Percentiles rank a stretch among this genome's conserved stretches.
Conservation (phyloP, 1,284 basidiomycete species). For the Testicularia cyperi region DNA sequence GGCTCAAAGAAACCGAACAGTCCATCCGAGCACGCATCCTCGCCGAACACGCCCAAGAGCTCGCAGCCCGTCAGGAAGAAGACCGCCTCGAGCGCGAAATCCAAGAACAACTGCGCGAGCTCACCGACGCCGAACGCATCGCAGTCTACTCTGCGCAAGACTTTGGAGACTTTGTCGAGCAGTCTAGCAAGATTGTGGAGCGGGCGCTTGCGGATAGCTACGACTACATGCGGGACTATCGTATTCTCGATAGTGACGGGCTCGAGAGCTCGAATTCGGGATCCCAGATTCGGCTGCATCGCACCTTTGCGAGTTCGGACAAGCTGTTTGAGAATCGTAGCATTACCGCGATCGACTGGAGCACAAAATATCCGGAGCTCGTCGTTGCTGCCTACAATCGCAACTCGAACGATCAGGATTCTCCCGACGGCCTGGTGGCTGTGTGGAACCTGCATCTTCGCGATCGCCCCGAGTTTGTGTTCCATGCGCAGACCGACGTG, state of each 20-base stretch:
- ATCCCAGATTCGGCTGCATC: slow-evolving; percentile 26
- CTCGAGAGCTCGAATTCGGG: slow-evolving; percentile 4
- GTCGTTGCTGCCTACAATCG: slow-evolving; percentile 95
- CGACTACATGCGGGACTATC: slow-evolving; percentile 95
- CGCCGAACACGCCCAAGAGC: slow-evolving; percentile 51
- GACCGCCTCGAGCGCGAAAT: slow-evolving; percentile 68
- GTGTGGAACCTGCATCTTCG: slow-evolving; percentile 96
- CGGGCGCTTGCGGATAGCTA: slow-evolving; percentile 93
- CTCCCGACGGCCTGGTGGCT: slow-evolving; percentile 88
- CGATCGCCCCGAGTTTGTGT: slow-evolving; percentile 93
- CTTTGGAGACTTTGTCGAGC: slow-evolving; percentile 89
- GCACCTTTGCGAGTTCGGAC: slow-evolving; percentile 42
- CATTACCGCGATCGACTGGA: slow-evolving; percentile 96
- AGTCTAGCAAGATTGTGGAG: slow-evolving; percentile 91
- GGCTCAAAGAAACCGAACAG: slow-evolving; percentile 16
- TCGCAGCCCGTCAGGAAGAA: slow-evolving; percentile 63
- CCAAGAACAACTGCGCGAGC: slow-evolving; percentile 80
- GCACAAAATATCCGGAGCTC: slow-evolving; percentile 95
- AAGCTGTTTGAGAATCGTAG: slow-evolving; percentile 71
- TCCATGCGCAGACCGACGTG: slow-evolving; percentile 96
- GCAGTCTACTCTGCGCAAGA: slow-evolving; percentile 81
- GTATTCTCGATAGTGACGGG: slow-evolving; percentile 69
- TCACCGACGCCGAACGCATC: slow-evolving; percentile 78
- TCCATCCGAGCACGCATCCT: slow-evolving; percentile 26
- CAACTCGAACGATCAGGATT: slow-evolving; percentile 72